phyloP scores from a whole-genome alignment of 352 stramenopile species.

The Pythium rishiriense region DNA sequence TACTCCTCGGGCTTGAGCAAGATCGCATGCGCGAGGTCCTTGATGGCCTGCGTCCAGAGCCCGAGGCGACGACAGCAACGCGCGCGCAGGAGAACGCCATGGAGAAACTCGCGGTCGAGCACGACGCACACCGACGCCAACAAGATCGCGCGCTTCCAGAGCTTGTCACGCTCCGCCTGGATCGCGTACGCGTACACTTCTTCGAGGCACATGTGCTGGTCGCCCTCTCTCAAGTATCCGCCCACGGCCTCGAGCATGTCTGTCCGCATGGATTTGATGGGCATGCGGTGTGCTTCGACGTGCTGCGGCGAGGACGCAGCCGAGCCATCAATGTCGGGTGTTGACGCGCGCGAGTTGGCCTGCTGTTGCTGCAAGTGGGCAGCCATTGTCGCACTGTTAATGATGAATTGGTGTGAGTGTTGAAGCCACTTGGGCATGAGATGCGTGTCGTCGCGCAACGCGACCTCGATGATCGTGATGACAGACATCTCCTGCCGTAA shows the following conservation, averaged over 20 bases:
- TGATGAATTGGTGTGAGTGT: background rate
- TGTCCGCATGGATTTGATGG: slow-evolving; percentile 47
- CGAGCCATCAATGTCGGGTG: background rate
- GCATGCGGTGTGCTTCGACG: slow-evolving; percentile 16
- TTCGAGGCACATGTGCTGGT: slow-evolving; percentile 61
- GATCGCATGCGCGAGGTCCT: slow-evolving; percentile 61
- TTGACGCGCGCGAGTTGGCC: background rate
- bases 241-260: slow-evolving; percentile 48
- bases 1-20: slow-evolving; percentile 52
- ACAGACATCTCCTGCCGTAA: slow-evolving; percentile 60
- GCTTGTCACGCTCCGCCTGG: slow-evolving; percentile 48
- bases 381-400: slow-evolving; percentile 2
- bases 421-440: slow-evolving; percentile 35
- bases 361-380: slow-evolving; percentile 9
- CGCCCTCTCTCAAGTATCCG: slow-evolving; percentile 52
- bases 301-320: background rate
- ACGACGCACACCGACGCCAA: slow-evolving; percentile 69
- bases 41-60: slow-evolving; percentile 71
- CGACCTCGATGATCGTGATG: slow-evolving; percentile 54
- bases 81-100: slow-evolving; percentile 57
- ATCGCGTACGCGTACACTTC: slow-evolving; percentile 63
- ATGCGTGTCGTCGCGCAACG: slow-evolving; percentile 43
- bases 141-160: slow-evolving; percentile 74
- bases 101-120: slow-evolving; percentile 62
- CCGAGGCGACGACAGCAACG: slow-evolving; percentile 69